phyloP scores from a whole-genome alignment of 179 eudicot genomes.

The Beta macrorhiza region DNA sequence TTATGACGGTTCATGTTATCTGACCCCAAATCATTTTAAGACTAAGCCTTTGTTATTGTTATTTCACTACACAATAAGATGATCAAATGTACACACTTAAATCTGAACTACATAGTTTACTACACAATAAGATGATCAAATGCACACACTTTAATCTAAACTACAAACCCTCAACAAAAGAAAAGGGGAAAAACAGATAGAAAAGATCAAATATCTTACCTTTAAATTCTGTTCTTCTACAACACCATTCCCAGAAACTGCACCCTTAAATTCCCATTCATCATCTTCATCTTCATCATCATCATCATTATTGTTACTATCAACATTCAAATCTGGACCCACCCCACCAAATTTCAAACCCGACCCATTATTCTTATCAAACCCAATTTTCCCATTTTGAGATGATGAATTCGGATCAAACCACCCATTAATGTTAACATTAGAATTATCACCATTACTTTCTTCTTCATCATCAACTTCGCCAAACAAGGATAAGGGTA shows the following conservation, averaged over 20 bases:
- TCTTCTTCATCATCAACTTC: slow-evolving; percentile 39
- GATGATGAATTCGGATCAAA: slow-evolving; percentile 21
- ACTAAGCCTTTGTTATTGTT: no score
- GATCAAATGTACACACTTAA: neutral
- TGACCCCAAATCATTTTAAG: no score
- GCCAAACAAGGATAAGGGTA: slow-evolving; percentile 76
- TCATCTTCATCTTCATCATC: slow-evolving; percentile 51
- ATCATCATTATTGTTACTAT: slow-evolving; percentile 41
- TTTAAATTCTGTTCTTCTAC: slow-evolving; percentile 26
- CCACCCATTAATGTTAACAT: slow-evolving; percentile 9
- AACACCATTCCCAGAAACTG: slow-evolving; percentile 31
- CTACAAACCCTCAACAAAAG: neutral
- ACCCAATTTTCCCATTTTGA: slow-evolving; percentile 13
- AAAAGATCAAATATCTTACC: slow-evolving; percentile 27
- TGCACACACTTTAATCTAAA: neutral
- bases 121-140: neutral
- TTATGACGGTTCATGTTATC: no score
- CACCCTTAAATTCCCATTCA: slow-evolving; percentile 75
- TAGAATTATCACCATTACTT: neutral
- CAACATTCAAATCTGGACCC: slow-evolving; percentile 23
- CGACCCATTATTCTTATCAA: no score
- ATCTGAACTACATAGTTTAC: neutral
- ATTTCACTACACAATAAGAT: no score
- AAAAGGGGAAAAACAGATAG: no score
- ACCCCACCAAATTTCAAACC: neutral